Percentiles rank a stretch among this genome's conserved stretches.
phyloP scores from a whole-genome alignment of 2,329 filamentous ascomycete genomes.

The Cladorrhinum sp. region DNA sequence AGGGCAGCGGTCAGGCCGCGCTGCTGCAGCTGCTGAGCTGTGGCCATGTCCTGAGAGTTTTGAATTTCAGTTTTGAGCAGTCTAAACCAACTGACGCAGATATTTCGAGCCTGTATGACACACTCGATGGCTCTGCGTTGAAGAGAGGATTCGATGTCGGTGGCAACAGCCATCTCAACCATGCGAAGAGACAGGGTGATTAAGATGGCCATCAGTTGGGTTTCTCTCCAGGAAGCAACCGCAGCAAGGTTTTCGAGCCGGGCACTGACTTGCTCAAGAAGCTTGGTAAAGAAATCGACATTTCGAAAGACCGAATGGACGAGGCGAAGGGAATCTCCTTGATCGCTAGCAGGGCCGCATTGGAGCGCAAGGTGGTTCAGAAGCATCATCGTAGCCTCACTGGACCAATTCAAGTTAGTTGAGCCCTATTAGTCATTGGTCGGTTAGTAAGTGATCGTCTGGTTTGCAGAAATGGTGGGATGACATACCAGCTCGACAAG shows the following conservation, averaged over 20 bases:
- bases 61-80: slow-evolving; percentile 16
- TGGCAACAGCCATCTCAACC: slow-evolving; percentile 24
- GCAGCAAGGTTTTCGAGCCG: slow-evolving; percentile 43
- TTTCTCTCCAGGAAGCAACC: slow-evolving; percentile 59
- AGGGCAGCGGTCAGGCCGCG: slow-evolving; percentile 19
- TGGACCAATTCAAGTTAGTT: slow-evolving; percentile 58
- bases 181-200: slow-evolving; percentile 48
- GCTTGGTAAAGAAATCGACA: slow-evolving; percentile 43
- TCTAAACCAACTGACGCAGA: slow-evolving; percentile 14
- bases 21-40: slow-evolving; percentile 15
- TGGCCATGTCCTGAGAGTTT: slow-evolving; percentile 3
- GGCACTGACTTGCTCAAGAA: slow-evolving; percentile 46
- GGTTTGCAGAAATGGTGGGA: not conserved
- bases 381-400: slow-evolving; percentile 46
- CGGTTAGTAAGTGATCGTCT: slow-evolving; percentile 34
- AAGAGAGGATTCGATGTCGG: slow-evolving; percentile 10
- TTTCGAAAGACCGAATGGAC: slow-evolving; percentile 51
- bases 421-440: slow-evolving; percentile 37
- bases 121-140: slow-evolving; percentile 18
- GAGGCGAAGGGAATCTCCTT: slow-evolving; percentile 38
- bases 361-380: slow-evolving; percentile 53
- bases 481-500: slow-evolving; percentile 10
- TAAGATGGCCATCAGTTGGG: slow-evolving; percentile 54
- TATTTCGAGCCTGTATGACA: slow-evolving; percentile 11
- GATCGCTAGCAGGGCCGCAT: slow-evolving; percentile 44